These are phyloP conservation scores for Aureobasidium sp. DNA, from an alignment of 2,329 filamentous ascomycete species.

Conservation along the genomic window DNA sequence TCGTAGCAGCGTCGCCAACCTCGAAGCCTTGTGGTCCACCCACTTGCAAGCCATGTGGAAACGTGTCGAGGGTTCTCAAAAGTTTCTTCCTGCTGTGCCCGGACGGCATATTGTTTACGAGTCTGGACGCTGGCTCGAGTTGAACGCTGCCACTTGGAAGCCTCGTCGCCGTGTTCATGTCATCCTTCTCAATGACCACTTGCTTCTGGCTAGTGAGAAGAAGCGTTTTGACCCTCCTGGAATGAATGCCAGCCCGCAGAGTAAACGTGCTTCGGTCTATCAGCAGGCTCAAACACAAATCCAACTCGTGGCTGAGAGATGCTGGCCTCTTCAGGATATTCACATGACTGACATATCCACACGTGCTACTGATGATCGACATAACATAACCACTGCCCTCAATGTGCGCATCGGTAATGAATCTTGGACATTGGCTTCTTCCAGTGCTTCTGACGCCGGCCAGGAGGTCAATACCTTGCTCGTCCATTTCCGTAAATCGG, in stretches of 20 bases:
- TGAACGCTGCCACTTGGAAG: slow-evolving; percentile 97
- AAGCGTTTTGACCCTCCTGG: slow-evolving; percentile 60
- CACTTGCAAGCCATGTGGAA: slow-evolving; percentile 82
- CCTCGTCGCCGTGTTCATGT: slow-evolving; percentile 82
- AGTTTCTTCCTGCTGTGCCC: slow-evolving; percentile 82
- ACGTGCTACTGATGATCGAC: slow-evolving; percentile 37
- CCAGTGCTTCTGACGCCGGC: slow-evolving; percentile 56
- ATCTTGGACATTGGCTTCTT: slow-evolving; percentile 85
- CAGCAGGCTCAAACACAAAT: slow-evolving; percentile 29
- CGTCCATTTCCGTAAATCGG: slow-evolving; percentile 83
- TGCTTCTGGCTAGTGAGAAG: slow-evolving; percentile 90
- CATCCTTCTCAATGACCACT: slow-evolving; percentile 87
- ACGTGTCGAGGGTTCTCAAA: slow-evolving; percentile 94
- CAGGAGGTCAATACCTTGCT: slow-evolving; percentile 74
- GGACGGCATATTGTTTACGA: slow-evolving; percentile 94
- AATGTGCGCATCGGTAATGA: slow-evolving; percentile 85
- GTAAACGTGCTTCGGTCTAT: slow-evolving; percentile 27
- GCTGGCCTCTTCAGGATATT: slow-evolving; percentile 88
- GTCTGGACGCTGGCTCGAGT: slow-evolving; percentile 87
- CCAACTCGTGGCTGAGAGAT: slow-evolving; percentile 87
- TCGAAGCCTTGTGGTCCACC: slow-evolving; percentile 61
- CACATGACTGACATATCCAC: slow-evolving; percentile 80
- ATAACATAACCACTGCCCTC: slow-evolving; percentile 65
- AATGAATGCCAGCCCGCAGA: slow-evolving; percentile 20
- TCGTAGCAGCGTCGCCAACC: slow-evolving; percentile 79